A percentile compares a stretch with the other conserved stretches of the same genome.
Conservation (phyloP, 805 yeast genomes). For the Yarrowia sp. region DNA sequence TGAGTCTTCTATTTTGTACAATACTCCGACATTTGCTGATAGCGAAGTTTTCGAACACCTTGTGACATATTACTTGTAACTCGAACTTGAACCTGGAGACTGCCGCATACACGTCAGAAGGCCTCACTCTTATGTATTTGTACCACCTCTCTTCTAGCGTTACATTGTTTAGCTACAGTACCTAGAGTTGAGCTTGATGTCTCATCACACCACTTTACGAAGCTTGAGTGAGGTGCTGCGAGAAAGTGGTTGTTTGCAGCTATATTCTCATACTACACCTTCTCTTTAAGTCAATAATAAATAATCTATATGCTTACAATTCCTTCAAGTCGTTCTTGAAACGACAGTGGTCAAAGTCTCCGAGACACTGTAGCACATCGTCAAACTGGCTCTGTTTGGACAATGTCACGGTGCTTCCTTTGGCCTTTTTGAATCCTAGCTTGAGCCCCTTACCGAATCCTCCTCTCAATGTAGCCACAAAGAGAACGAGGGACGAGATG, state of each 20-base stretch:
- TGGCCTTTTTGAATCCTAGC: slow-evolving; percentile 10
- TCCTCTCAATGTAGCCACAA: slow-evolving; percentile 14
- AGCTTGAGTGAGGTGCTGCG: too few relatives aligned
- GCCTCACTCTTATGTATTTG: too few relatives aligned
- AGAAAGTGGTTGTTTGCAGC: too few relatives aligned
- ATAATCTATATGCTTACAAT: slow-evolving; percentile 5
- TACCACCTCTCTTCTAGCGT: not conserved
- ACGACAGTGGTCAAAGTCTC: slow-evolving; percentile 40
- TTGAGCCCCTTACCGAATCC: slow-evolving; percentile 5
- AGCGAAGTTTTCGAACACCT: too few relatives aligned
- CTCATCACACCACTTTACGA: too few relatives aligned
- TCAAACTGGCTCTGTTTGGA: slow-evolving; percentile 42
- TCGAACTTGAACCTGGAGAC: too few relatives aligned
- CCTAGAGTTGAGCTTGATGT: too few relatives aligned
- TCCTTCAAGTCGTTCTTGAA: slow-evolving; percentile 33
- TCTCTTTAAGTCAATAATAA: not conserved
- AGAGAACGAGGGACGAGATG: slow-evolving; percentile 11
- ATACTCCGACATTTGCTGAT: too few relatives aligned
- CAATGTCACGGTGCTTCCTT: not conserved
- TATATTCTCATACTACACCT: not conserved
- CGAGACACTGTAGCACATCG: slow-evolving; percentile 42
- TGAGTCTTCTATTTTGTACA: too few relatives aligned
- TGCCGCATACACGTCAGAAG: too few relatives aligned
- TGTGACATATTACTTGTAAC: too few relatives aligned
- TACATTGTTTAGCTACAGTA: not conserved